A percentile compares a stretch with the other conserved stretches of the same genome.
Evolutionary conservation across 495 filamentous ascomycete genomes (phyloP).

Genomic region (Saxophila tyrrhenica): DNA sequence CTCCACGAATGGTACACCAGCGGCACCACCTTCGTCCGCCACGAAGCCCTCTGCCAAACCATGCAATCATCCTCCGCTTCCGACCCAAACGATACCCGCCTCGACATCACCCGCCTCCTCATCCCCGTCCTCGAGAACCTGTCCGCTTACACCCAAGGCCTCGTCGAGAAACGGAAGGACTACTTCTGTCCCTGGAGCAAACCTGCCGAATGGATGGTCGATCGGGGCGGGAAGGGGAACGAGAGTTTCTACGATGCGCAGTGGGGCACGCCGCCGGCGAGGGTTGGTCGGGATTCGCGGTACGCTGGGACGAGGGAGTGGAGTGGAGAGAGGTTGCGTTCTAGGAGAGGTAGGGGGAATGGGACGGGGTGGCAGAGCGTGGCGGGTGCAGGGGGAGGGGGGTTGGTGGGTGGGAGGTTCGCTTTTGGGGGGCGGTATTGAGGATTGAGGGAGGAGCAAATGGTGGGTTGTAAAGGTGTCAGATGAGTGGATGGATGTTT

Average conservation of each 20-base stretch:
- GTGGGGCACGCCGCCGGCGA: constrained; percentile 14
- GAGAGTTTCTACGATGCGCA: constrained; percentile 22
- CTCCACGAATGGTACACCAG: constrained; percentile 25
- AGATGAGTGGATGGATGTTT: no score
- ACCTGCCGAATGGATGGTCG: constrained; percentile 21
- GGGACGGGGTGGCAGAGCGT: no score
- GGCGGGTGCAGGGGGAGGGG: background rate
- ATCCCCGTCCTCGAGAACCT: constrained; percentile 20
- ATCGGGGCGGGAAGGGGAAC: constrained; percentile 7
- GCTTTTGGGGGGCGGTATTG: constrained; percentile 2
- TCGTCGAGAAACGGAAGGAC: constrained; percentile 16
- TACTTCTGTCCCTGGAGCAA: constrained; percentile 16
- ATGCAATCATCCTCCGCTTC: no score
- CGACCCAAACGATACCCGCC: background rate
- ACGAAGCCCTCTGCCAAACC: constrained; percentile 21
- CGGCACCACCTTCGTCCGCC: constrained; percentile 22
- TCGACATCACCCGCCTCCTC: constrained; percentile 14
- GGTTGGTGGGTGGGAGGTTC: constrained; percentile 2
- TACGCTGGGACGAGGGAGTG: constrained; percentile 1
- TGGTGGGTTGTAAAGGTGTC: no score
- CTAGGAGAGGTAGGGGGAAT: background rate
- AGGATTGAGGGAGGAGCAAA: no score
- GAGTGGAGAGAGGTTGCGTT: background rate
- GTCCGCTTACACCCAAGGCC: constrained; percentile 19
- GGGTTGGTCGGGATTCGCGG: constrained; percentile 20